These are phyloP conservation scores for Kwoniella sp. DNA, from an alignment of 768 basidiomycete genomes.

Conservation along the genomic window DNA sequence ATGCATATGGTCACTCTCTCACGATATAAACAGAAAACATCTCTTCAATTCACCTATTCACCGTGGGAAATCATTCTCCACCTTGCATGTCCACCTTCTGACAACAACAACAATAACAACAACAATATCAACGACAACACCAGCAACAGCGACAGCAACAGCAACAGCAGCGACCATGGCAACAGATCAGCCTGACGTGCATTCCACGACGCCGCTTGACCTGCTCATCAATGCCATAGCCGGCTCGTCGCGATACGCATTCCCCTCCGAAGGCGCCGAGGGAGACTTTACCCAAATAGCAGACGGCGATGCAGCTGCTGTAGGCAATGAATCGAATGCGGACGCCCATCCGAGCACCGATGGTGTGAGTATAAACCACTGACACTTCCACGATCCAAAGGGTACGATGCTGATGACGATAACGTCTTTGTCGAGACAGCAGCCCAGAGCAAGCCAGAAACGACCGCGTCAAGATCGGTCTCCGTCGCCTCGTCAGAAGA, in stretches of 20 bases:
- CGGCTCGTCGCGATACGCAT: slow-evolving; percentile 22
- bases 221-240: slow-evolving; percentile 51
- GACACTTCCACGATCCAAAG: neutral
- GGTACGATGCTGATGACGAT: neutral
- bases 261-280: neutral
- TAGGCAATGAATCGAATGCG: neutral
- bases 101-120: too few relatives aligned
- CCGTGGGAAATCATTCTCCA: slow-evolving; percentile 33
- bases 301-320: neutral
- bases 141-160: neutral
- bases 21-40: too few relatives aligned
- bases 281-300: neutral
- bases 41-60: too few relatives aligned
- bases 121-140: neutral
- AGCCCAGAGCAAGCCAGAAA: neutral
- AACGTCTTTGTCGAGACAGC: neutral
- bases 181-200: slow-evolving; percentile 12
- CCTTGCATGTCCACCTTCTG: slow-evolving; percentile 23
- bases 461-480: slow-evolving; percentile 4
- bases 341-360: neutral
- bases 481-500: slow-evolving; percentile 18
- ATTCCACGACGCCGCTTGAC: slow-evolving; percentile 41
- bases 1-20: too few relatives aligned
- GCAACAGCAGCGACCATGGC: slow-evolving; percentile 6
- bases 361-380: neutral